Conservation (phyloP, 2,329 filamentous ascomycete species). For the Alternaria burnsii region DNA sequence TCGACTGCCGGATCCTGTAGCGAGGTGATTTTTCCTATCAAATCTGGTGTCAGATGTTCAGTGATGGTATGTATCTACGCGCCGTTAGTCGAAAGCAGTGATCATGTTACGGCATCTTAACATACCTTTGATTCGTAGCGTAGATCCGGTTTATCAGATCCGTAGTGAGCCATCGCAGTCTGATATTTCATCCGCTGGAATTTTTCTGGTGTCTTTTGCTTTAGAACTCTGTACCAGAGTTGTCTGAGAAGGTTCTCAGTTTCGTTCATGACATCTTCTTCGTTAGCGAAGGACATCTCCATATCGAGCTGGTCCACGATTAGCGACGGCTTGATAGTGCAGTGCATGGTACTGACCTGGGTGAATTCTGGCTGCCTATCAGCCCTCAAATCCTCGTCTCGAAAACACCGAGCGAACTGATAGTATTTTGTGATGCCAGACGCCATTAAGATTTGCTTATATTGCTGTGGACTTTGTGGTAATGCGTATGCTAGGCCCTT, state of each 20-base stretch:
- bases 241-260: constrained; percentile 63
- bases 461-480: constrained; percentile 96
- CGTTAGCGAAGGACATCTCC: constrained; percentile 87
- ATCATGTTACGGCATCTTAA: constrained; percentile 3
- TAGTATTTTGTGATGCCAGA: constrained; percentile 84
- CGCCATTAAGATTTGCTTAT: constrained; percentile 97
- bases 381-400: constrained; percentile 90
- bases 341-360: constrained; percentile 64
- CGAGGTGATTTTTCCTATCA: constrained; percentile 78
- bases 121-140: constrained; percentile 72
- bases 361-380: constrained; percentile 98
- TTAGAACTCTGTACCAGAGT: constrained; percentile 63
- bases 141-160: constrained; percentile 91
- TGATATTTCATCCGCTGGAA: constrained; percentile 75
- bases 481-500: constrained; percentile 84
- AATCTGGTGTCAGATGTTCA: constrained; percentile 67
- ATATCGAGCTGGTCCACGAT: constrained; percentile 73
- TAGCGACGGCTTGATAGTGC: neutral
- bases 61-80: constrained; percentile 71
- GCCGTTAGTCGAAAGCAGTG: neutral
- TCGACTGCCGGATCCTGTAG: constrained; percentile 76
- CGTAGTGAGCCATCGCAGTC: constrained; percentile 80
- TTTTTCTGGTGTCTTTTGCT: constrained; percentile 52
- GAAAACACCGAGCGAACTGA: constrained; percentile 93
- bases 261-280: constrained; percentile 71